A percentile compares a stretch with the other conserved stretches of the same genome.
Evolutionary conservation across 1,139 yeast species (phyloP).

Genomic region (Blastobotrys ciferrii): DNA sequence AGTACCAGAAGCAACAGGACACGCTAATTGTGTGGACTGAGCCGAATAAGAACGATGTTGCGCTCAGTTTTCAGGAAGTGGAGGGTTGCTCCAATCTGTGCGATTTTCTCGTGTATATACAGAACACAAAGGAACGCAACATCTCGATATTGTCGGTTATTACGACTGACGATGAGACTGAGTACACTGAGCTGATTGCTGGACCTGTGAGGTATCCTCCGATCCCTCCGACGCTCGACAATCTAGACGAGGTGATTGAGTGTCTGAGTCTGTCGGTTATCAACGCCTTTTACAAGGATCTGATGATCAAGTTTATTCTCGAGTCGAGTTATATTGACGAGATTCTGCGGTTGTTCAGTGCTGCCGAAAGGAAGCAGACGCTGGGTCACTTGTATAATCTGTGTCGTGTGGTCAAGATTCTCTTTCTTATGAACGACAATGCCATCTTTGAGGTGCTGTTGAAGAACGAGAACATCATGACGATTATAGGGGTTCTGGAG

Average conservation of each 20-base stretch:
- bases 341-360: slow-evolving; percentile 52
- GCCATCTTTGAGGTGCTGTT: slow-evolving; percentile 64
- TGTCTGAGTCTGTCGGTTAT: slow-evolving; percentile 34
- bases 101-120: slow-evolving; percentile 71
- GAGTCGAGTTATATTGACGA: slow-evolving; percentile 49
- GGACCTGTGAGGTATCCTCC: slow-evolving; percentile 77
- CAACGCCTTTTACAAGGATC: slow-evolving; percentile 35
- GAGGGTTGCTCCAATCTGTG: slow-evolving; percentile 85
- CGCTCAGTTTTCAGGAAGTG: slow-evolving; percentile 87
- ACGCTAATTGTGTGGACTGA: slow-evolving; percentile 96
- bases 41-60: slow-evolving; percentile 71
- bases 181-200: slow-evolving; percentile 70
- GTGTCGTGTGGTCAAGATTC: slow-evolving; percentile 68
- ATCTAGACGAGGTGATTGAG: slow-evolving; percentile 46
- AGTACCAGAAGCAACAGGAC: slow-evolving; percentile 91
- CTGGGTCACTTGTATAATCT: slow-evolving; percentile 58
- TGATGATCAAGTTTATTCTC: slow-evolving; percentile 32
- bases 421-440: slow-evolving; percentile 66
- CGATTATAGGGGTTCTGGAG: slow-evolving; percentile 80
- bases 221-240: slow-evolving; percentile 44
- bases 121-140: slow-evolving; percentile 59
- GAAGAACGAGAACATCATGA: slow-evolving; percentile 58
- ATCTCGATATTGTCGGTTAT: slow-evolving; percentile 74
- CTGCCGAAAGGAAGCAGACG: slow-evolving; percentile 52
- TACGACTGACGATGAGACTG: slow-evolving; percentile 47